A percentile compares a stretch with the other conserved stretches of the same genome.
Conservation (phyloP, 352 stramenopile genomes). For the Globisporangium middletonii region DNA sequence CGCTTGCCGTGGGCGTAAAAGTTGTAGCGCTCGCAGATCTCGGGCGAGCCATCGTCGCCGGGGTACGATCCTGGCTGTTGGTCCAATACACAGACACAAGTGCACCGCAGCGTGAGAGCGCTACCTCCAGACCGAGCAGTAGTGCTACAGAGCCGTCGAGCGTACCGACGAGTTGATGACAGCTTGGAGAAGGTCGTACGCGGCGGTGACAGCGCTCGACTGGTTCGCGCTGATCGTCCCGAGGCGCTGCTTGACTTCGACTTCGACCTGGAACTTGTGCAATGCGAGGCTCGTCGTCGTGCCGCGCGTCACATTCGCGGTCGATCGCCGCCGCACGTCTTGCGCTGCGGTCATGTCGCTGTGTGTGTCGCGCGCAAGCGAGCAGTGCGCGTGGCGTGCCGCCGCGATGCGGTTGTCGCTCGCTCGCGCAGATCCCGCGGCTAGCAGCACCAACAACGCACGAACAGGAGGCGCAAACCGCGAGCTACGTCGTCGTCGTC, state of each 20-base stretch:
- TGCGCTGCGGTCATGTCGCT: not conserved
- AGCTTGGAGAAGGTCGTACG: conserved; percentile 21
- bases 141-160: not conserved
- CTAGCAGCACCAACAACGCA: too few species aligned
- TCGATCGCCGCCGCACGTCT: conserved; percentile 5
- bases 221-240: not conserved
- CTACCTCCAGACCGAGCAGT: not conserved
- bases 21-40: conserved; percentile 33
- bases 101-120: not conserved
- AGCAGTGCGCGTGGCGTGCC: not conserved
- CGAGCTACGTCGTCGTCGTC: too few species aligned
- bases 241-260: conserved; percentile 1
- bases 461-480: too few species aligned
- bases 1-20: conserved; percentile 55
- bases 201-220: not conserved
- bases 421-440: too few species aligned
- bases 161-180: conserved; percentile 28
- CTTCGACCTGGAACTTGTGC: conserved; percentile 16
- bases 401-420: too few species aligned
- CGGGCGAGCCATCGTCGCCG: conserved; percentile 13
- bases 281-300: conserved; percentile 13
- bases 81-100: not conserved
- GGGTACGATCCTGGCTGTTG: conserved; percentile 13
- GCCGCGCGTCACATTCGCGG: not conserved
- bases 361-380: not conserved